These are phyloP conservation scores for Aspergillus novoparasiticus DNA, from an alignment of 2,329 filamentous ascomycete species.

Conservation along the genomic window DNA sequence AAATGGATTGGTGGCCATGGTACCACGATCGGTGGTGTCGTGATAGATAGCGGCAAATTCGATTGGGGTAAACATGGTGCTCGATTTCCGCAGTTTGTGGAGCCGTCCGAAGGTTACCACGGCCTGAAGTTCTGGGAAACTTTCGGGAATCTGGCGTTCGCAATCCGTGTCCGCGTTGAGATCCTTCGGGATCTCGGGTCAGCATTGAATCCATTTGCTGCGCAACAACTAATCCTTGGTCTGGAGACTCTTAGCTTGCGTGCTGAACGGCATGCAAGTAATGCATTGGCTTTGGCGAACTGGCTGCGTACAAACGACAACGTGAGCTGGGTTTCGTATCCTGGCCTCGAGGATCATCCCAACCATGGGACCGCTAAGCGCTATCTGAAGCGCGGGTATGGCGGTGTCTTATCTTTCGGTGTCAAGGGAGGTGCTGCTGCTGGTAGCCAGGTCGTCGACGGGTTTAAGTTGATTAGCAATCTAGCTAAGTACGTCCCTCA, in stretches of 20 bases:
- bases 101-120: slow-evolving; percentile 85
- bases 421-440: slow-evolving; percentile 85
- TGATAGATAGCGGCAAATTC: slow-evolving; percentile 88
- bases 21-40: slow-evolving; percentile 83
- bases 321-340: slow-evolving; percentile 93
- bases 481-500: slow-evolving; percentile 69
- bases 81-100: slow-evolving; percentile 90
- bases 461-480: slow-evolving; percentile 93
- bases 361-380: slow-evolving; percentile 81
- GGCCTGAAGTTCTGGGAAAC: slow-evolving; percentile 94
- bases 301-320: slow-evolving; percentile 83
- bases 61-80: slow-evolving; percentile 84
- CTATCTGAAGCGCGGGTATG: slow-evolving; percentile 82
- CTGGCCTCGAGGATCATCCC: slow-evolving; percentile 78
- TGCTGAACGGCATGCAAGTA: slow-evolving; percentile 81
- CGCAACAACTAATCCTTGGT: slow-evolving; percentile 87
- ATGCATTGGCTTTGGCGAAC: slow-evolving; percentile 75
- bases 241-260: slow-evolving; percentile 87
- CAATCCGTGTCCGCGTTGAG: slow-evolving; percentile 85
- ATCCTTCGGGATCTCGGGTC: slow-evolving; percentile 84
- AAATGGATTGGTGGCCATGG: slow-evolving; percentile 98
- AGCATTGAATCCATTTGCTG: slow-evolving; percentile 83
- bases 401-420: slow-evolving; percentile 90
- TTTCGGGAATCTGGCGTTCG: slow-evolving; percentile 77
- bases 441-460: slow-evolving; percentile 86